phyloP scores from a whole-genome alignment of 2,329 filamentous ascomycete genomes.

The Atkinsonella texensis region DNA sequence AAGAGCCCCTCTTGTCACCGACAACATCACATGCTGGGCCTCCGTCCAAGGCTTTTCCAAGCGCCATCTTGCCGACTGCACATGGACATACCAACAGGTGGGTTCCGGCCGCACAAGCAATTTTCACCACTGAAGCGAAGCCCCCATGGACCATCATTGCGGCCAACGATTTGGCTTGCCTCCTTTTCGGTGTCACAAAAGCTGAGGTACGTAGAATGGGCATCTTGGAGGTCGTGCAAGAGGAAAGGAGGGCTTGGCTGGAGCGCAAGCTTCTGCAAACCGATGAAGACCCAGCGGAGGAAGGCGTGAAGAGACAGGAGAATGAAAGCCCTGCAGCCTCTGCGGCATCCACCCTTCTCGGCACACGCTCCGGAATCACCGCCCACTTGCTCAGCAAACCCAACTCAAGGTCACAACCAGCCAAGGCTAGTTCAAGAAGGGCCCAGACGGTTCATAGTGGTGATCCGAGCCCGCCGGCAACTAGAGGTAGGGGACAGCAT shows the following conservation, averaged over 20 bases:
- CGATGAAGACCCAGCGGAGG: constrained; percentile 21
- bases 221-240: constrained; percentile 86
- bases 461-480: constrained; percentile 41
- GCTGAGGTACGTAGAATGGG: constrained; percentile 90
- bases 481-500: constrained; percentile 46
- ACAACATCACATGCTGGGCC: constrained; percentile 27
- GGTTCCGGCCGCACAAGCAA: constrained; percentile 84
- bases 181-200: constrained; percentile 98
- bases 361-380: constrained; percentile 61
- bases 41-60: constrained; percentile 30
- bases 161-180: constrained; percentile 89
- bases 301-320: constrained; percentile 20
- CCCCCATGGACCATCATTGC: constrained; percentile 93
- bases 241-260: constrained; percentile 80
- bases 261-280: constrained; percentile 65
- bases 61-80: constrained; percentile 44
- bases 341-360: constrained; percentile 44
- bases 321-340: constrained; percentile 25
- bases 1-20: constrained; percentile 31
- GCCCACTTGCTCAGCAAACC: constrained; percentile 81
- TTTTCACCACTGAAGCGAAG: constrained; percentile 88
- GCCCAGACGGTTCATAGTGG: constrained; percentile 53
- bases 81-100: constrained; percentile 86
- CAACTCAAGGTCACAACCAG: constrained; percentile 43
- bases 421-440: constrained; percentile 40